Evolutionary conservation across 495 filamentous ascomycete species (phyloP).

Genomic region (Daldinia decipiens): DNA sequence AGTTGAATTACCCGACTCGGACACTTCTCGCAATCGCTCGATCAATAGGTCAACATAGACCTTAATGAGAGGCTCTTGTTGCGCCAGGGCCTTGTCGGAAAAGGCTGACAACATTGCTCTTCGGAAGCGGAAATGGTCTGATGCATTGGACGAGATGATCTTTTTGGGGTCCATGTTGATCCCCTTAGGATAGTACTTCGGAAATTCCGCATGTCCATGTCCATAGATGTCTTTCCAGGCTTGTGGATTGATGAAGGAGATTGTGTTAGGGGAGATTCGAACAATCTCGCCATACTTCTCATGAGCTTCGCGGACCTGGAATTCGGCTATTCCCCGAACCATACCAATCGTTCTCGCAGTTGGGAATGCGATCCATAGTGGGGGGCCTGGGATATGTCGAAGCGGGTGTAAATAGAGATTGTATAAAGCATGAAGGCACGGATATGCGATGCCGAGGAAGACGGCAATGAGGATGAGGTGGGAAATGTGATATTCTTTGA

Average conservation of each 20-base stretch:
- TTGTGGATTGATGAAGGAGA: conserved; percentile 56
- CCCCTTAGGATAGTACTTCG: conserved; percentile 41
- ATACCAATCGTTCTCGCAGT: conserved; percentile 23
- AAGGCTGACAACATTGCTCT: conserved; percentile 62
- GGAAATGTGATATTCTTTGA: conserved; percentile 8
- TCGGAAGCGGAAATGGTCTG: conserved; percentile 55
- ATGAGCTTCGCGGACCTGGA: conserved; percentile 47
- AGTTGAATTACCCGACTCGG: conserved; percentile 45
- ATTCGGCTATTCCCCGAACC: conserved; percentile 35
- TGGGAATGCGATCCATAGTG: conserved; percentile 44
- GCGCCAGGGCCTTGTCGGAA: conserved; percentile 58
- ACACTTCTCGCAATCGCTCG: conserved; percentile 52
- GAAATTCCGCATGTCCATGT: conserved; percentile 47
- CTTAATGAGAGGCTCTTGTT: conserved; percentile 59
- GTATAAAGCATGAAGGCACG: conserved; percentile 47
- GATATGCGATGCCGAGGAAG: conserved; percentile 15
- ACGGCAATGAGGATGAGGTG: conserved; percentile 9
- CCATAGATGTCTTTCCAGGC: conserved; percentile 67
- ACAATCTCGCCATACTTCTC: conserved; percentile 61
- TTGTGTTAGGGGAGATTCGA: conserved; percentile 52
- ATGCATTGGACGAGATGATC: conserved; percentile 48
- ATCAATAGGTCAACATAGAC: conserved; percentile 61
- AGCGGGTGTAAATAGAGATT: conserved; percentile 62
- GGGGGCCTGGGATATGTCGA: conserved; percentile 60
- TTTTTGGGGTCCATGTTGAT: conserved; percentile 42